Percentiles rank a stretch among this genome's conserved stretches.
Conservation (phyloP, 2,329 filamentous ascomycete species). For the Trichophyton simii region DNA sequence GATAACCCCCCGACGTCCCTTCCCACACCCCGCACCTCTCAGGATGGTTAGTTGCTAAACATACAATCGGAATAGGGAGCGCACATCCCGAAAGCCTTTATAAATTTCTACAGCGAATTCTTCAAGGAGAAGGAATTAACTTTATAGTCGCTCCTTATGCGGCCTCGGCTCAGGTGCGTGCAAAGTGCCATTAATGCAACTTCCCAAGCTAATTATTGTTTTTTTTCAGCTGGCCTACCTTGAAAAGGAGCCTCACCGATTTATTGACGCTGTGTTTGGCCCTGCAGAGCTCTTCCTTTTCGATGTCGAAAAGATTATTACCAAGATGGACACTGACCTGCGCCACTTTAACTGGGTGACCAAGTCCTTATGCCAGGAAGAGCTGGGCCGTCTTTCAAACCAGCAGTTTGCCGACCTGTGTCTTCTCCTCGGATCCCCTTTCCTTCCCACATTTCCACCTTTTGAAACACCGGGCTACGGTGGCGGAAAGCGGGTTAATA, state of each 20-base stretch:
- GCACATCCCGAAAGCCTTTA: constrained; percentile 61
- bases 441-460: constrained; percentile 66
- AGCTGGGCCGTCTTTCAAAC: constrained; percentile 51
- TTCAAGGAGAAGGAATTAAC: constrained; percentile 55
- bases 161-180: constrained; percentile 66
- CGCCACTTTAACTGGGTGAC: constrained; percentile 51
- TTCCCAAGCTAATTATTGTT: constrained; percentile 4
- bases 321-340: constrained; percentile 40
- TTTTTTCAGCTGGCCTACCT: constrained; percentile 54
- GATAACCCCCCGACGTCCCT: background rate
- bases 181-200: background rate
- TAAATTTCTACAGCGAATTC: constrained; percentile 60
- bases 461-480: constrained; percentile 51
- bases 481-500: constrained; percentile 43
- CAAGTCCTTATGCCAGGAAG: constrained; percentile 58
- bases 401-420: constrained; percentile 72
- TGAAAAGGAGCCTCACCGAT: constrained; percentile 55
- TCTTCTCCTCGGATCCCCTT: constrained; percentile 69
- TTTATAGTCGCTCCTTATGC: constrained; percentile 80
- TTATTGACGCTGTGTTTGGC: constrained; percentile 64
- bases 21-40: background rate
- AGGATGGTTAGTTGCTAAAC: background rate
- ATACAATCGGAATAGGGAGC: constrained; percentile 44
- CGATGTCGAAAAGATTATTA: constrained; percentile 65
- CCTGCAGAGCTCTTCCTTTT: constrained; percentile 77